These are phyloP conservation scores for Zoysia matrella DNA, from an alignment of 202 grass and related monocot genomes.

Conservation along the genomic window DNA sequence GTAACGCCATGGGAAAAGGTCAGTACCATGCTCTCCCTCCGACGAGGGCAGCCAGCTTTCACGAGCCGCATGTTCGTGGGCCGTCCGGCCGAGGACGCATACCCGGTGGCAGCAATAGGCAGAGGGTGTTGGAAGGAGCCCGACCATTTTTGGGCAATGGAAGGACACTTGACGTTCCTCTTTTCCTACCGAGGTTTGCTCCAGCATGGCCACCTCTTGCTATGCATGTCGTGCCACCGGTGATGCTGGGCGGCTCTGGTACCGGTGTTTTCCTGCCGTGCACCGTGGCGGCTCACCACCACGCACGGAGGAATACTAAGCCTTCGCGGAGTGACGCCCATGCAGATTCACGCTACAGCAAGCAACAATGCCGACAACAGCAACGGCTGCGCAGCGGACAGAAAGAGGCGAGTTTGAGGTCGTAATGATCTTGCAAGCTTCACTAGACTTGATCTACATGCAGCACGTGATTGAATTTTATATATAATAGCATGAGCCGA, in stretches of 20 bases:
- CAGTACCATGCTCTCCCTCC: too few relatives aligned
- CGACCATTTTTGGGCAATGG: neutral
- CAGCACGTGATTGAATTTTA: too few relatives aligned
- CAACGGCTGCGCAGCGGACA: neutral
- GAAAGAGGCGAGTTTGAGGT: neutral
- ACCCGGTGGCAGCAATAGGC: neutral
- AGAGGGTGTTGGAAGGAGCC: neutral
- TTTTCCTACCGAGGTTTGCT: neutral
- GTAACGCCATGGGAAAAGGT: too few relatives aligned
- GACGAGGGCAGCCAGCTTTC: too few relatives aligned
- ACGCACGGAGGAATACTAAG: neutral
- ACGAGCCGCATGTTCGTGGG: too few relatives aligned
- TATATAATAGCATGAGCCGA: too few relatives aligned
- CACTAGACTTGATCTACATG: too few relatives aligned
- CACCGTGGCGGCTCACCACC: neutral
- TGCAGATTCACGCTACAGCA: neutral
- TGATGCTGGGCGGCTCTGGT: neutral
- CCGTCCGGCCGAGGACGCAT: neutral
- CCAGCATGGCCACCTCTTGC: neutral
- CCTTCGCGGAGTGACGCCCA: neutral
- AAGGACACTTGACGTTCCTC: neutral
- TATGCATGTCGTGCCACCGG: neutral
- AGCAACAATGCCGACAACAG: neutral
- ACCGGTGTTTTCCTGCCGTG: neutral
- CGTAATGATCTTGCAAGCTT: too few relatives aligned